Evolutionary conservation across 208 protist genomes (phyloP), one percentile per base, ranked within the genome.

Genomic region (Sergeia podlipaevii): DNA sequence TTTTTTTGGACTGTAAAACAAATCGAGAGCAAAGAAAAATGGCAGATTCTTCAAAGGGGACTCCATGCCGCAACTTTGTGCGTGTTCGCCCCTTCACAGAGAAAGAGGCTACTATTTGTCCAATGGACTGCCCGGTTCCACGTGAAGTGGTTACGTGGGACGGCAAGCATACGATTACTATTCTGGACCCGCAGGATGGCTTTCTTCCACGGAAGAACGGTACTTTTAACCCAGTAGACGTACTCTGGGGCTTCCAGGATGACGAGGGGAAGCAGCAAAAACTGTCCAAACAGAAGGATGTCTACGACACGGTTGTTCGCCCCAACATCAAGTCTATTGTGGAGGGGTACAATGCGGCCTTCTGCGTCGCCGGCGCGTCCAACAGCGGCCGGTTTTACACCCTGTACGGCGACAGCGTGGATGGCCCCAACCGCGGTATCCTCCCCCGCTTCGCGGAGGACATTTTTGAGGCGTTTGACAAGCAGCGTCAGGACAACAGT

Each of bases 291-390:
- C 87, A 94, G 62, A 60, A 88, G 46, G 76, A 80, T 20, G 80
- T 94, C 23, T 91, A 94, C 70, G 51, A 70, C 45, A 44, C 55
- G 4, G 61, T 81, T 11, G 78, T 91, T 5, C 50, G 52, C 23
- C 87, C 82, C 3, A 67, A 75, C 63, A 73, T 91, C 8, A 55
- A 60, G 23, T 57, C 55, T 2, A 89, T 94, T 36, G 58, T 91
- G 7, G 77, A 84, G 23, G 87, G 87, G 43, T 89, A 88, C 66
- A 89, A 63, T 64, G 65, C 82, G 7, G 87, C 87, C 21, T 94
- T 89, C 52, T 78, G 66, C 57, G 64, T 91, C 6, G 68, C 72
- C 23, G 87, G 87, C 30, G 70, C 60, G 3, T 47, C 76, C 20
- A 69, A 69, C 46, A 80, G 69, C 53, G 87, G 87, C 2, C 74